Base-by-base conservation (phyloP, 345 rosid genomes). In the Anacardium occidentale region DNA sequence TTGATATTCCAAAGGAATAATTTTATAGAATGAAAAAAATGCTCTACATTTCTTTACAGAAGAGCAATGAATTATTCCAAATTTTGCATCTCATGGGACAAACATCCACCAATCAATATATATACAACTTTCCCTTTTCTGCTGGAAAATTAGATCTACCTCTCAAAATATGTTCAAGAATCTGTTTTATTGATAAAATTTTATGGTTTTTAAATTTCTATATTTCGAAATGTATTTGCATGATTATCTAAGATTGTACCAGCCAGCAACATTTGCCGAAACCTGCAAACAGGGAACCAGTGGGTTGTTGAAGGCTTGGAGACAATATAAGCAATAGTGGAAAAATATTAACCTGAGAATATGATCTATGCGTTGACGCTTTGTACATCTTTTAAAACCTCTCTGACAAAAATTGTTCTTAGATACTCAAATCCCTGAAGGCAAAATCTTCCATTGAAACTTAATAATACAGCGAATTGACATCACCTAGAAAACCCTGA, bases 241-340 rank as follows among this genome's bases (percentile, higher is more conserved):
- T 12, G 59, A 58, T 59, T 45, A 25, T 70, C 32, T 10, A 9
- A 45, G 24, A 22, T 58, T 53, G 15, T 9, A 17, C 55, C 34
- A 2, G 42, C 42, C 60, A 20, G 60, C 60, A 55, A 55, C 4
- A 53, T 5, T 4, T 0, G 40, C 14, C 47, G 55, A 45, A 64
- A 26, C 6, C 22, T 25, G 64, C 24, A 6, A 59, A 10, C 11
- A 18, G 29, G 66, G 56, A 60, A 18, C 48, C 29, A n/a, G 66
- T 47, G 74, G 58, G 50, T 70, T 70, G 74, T 60, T 60, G 57
- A 58, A 60, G 29, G 44, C 20, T 60, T 60, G 65, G 45, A 60
- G 29, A 42, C n/a, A n/a, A n/a, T 32, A 3, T 55, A 44, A 25
- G 55, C 26, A 3, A 5, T 58, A 25, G 73, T 17, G 73, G 73